Evolutionary conservation across 2,329 filamentous ascomycete genomes (phyloP).

Genomic region (Drechmeria coniospora): DNA sequence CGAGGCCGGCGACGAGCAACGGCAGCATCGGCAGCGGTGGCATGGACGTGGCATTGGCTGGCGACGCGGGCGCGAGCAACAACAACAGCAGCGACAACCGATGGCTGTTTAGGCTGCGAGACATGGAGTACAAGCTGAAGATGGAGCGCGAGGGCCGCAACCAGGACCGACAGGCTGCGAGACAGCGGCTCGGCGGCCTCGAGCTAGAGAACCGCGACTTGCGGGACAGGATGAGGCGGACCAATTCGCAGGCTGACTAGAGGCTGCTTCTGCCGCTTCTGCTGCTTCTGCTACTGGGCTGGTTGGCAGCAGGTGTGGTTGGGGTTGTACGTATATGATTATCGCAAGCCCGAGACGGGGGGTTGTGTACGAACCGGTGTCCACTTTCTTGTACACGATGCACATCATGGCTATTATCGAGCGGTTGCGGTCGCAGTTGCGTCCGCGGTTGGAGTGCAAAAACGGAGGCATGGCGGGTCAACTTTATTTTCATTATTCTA

Average conservation of each 20-base stretch:
- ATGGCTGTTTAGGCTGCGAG: constrained; percentile 73
- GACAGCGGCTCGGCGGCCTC: constrained; percentile 65
- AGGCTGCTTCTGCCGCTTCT: too few species aligned
- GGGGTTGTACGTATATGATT: background rate
- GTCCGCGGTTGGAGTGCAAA: too few species aligned
- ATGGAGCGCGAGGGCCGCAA: constrained; percentile 76
- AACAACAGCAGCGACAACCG: constrained; percentile 41
- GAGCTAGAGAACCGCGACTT: constrained; percentile 59
- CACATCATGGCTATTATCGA: too few species aligned
- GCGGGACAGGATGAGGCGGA: constrained; percentile 40
- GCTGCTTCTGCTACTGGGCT: too few species aligned
- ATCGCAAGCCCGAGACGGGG: too few species aligned
- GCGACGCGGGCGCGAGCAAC: constrained; percentile 30
- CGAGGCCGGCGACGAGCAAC: constrained; percentile 9
- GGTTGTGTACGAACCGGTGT: too few species aligned
- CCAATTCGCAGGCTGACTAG: constrained; percentile 11
- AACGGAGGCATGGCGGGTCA: too few species aligned
- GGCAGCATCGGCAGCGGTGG: too few species aligned
- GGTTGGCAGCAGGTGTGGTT: background rate
- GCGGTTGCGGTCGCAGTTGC: too few species aligned
- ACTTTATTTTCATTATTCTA: too few species aligned
- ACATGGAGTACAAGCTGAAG: constrained; percentile 79
- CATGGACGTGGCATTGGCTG: constrained; percentile 13
- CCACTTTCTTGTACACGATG: too few species aligned
- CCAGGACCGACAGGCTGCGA: constrained; percentile 69